Evolutionary conservation across 2,329 filamentous ascomycete species (phyloP).

Genomic region (Davidsoniella australis): DNA sequence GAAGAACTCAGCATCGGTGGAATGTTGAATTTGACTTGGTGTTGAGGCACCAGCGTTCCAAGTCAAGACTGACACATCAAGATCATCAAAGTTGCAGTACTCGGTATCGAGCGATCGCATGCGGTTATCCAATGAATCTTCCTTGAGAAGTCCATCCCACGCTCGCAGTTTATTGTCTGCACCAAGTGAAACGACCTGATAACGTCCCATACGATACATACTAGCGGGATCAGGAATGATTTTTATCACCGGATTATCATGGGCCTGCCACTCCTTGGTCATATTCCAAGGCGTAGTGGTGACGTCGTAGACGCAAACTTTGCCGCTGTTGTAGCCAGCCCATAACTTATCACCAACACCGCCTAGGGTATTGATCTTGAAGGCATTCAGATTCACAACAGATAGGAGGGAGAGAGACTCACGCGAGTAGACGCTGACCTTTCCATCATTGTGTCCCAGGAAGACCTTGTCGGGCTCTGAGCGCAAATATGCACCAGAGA

Average conservation of each 20-base stretch:
- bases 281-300: constrained; percentile 68
- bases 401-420: constrained; percentile 61
- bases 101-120: constrained; percentile 74
- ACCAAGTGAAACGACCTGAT: constrained; percentile 75
- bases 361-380: constrained; percentile 81
- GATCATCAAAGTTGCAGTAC: constrained; percentile 71
- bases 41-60: constrained; percentile 98
- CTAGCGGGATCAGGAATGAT: constrained; percentile 65
- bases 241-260: constrained; percentile 64
- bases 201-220: constrained; percentile 66
- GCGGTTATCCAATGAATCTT: constrained; percentile 81
- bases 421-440: constrained; percentile 81
- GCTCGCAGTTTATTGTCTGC: constrained; percentile 68
- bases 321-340: constrained; percentile 90
- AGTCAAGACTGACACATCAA: constrained; percentile 67
- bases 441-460: constrained; percentile 84
- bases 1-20: constrained; percentile 62
- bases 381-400: constrained; percentile 72
- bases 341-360: constrained; percentile 72
- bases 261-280: constrained; percentile 88
- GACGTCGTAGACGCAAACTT: constrained; percentile 84
- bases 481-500: constrained; percentile 60
- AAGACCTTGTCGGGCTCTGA: constrained; percentile 65
- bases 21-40: constrained; percentile 61
- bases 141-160: constrained; percentile 86